Evolutionary conservation across 176 grass and related monocot genomes (phyloP).

Genomic region (Ananas comosus): DNA sequence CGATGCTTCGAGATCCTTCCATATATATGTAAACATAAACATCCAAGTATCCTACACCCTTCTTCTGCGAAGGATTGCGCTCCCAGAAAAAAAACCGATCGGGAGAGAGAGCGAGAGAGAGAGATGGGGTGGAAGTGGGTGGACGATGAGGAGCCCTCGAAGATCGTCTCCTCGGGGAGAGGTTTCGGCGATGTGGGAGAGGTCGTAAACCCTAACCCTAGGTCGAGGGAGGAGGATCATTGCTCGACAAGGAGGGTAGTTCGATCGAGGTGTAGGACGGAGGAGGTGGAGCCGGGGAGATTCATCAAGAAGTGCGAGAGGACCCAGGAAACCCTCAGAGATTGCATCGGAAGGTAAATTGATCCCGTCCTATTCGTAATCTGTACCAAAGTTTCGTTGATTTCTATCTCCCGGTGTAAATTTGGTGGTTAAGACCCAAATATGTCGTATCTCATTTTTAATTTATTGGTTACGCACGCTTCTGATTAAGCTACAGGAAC

Average conservation of each 20-base stretch:
- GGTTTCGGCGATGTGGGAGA: not conserved
- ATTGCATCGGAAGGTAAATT: constrained; percentile 34
- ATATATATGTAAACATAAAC: too few relatives aligned
- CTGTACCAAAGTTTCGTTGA: not conserved
- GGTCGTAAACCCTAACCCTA: not conserved
- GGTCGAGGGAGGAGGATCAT: constrained; percentile 2
- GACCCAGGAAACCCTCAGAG: constrained; percentile 61
- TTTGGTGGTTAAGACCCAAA: too few relatives aligned
- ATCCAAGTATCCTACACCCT: too few relatives aligned
- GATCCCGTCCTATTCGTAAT: not conserved
- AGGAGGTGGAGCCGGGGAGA: constrained; percentile 74
- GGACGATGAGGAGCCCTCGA: constrained; percentile 24
- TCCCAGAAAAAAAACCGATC: constrained; percentile 13
- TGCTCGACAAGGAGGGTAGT: constrained; percentile 49
- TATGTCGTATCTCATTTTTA: too few relatives aligned
- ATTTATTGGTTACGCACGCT: too few relatives aligned
- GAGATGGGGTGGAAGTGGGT: constrained; percentile 63
- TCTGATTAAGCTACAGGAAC: too few relatives aligned
- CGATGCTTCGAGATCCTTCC: too few relatives aligned
- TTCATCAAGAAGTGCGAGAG: constrained; percentile 82
- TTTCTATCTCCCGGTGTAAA: too few relatives aligned
- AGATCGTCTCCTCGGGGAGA: not conserved
- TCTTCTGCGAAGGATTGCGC: not conserved
- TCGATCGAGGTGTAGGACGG: constrained; percentile 56
- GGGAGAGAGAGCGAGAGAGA: constrained; percentile 14